phyloP scores from a whole-genome alignment of 2,329 filamentous ascomycete species.

The Aspergillus quadricinctus region DNA sequence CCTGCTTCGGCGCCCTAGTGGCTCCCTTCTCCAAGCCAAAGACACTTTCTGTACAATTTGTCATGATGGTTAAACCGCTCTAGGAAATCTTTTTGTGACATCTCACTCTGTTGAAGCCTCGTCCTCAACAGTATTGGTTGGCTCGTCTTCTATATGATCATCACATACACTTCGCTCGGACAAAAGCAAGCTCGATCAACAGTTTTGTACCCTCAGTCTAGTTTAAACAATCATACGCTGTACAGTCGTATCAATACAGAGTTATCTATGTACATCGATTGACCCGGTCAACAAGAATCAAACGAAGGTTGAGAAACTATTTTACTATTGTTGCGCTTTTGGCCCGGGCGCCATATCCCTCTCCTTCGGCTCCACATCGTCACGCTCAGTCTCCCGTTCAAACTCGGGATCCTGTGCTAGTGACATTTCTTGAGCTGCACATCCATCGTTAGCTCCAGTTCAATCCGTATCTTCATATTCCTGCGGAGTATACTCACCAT shows the following conservation, averaged over 20 bases:
- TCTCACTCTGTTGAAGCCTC: too few relatives aligned
- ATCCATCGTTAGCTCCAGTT: slow-evolving; percentile 4
- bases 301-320: not conserved
- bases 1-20: too few relatives aligned
- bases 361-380: slow-evolving; percentile 21
- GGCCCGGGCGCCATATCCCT: slow-evolving; percentile 10
- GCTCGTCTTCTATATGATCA: not conserved
- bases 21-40: not conserved
- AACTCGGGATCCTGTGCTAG: slow-evolving; percentile 33
- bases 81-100: too few relatives aligned
- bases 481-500: slow-evolving; percentile 55
- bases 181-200: not conserved
- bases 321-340: not conserved
- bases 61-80: too few relatives aligned
- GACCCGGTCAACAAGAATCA: not conserved
- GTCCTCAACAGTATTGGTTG: too few relatives aligned
- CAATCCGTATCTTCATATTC: not conserved
- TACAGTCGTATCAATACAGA: not conserved
- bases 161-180: not conserved
- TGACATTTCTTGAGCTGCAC: slow-evolving; percentile 59
- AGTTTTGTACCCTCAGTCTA: not conserved
- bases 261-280: not conserved
- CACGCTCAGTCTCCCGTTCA: slow-evolving; percentile 41
- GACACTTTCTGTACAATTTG: not conserved
- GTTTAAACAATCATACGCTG: not conserved